phyloP scores from a whole-genome alignment of 352 stramenopile genomes.

The Globisporangium abappressorium region DNA sequence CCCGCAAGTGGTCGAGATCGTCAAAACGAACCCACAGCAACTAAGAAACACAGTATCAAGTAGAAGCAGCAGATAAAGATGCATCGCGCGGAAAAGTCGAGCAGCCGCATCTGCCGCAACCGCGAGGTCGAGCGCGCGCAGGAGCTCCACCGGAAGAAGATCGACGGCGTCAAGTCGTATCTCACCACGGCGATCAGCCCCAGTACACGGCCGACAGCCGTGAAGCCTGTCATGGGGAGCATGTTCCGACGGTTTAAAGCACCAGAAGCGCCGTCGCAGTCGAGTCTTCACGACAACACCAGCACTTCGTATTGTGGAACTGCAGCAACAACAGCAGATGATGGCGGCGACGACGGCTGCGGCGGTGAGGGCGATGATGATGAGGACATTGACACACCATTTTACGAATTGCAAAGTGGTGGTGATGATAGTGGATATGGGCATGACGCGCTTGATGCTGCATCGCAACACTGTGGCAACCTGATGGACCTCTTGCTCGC shows the following conservation, averaged over 20 bases:
- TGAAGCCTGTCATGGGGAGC: neutral
- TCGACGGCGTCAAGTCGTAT: conserved; percentile 63
- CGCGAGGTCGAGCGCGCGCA: conserved; percentile 70
- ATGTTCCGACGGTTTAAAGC: conserved; percentile 15
- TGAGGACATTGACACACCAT: neutral
- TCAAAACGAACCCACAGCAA: neutral
- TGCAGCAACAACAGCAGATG: neutral
- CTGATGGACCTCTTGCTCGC: conserved; percentile 14
- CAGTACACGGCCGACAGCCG: conserved; percentile 8
- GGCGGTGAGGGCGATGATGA: conserved; percentile 1
- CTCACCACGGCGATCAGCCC: conserved; percentile 21
- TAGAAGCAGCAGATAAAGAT: conserved; percentile 22
- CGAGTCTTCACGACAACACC: neutral
- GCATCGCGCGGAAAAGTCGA: conserved; percentile 74
- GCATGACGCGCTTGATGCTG: neutral
- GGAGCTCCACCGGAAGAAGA: conserved; percentile 68
- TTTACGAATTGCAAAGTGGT: neutral
- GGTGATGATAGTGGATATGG: neutral
- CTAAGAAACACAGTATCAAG: neutral
- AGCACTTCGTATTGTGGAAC: neutral
- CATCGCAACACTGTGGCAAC: neutral
- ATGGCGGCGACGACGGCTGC: neutral
- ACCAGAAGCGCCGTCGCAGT: neutral
- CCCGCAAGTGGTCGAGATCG: too few relatives aligned
- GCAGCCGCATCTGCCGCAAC: conserved; percentile 71